Evolutionary conservation across 495 filamentous ascomycete species (phyloP).

Genomic region (Talaromyces proteolyticus): DNA sequence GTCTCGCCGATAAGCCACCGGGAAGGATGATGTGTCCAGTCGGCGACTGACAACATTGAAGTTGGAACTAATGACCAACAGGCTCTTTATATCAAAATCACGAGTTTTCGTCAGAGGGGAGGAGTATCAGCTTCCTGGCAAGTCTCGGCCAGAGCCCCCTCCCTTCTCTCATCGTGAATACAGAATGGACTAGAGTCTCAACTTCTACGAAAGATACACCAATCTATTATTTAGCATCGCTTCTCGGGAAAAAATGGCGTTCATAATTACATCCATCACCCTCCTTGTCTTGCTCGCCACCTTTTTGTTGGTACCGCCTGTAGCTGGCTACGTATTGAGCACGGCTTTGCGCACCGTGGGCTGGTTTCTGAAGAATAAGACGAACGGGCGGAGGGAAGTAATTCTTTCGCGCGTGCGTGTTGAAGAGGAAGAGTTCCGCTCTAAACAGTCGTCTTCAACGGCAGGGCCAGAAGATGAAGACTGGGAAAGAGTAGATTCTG

Average conservation of each 20-base stretch:
- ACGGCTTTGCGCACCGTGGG: slow-evolving; percentile 45
- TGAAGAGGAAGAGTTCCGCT: slow-evolving; percentile 50
- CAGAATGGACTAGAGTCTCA: neutral
- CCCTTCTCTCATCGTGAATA: neutral
- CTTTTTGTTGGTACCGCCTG: slow-evolving; percentile 30
- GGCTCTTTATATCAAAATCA: neutral
- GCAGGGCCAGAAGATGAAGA: slow-evolving; percentile 52
- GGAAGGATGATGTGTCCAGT: neutral
- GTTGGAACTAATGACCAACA: no score
- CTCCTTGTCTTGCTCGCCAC: slow-evolving; percentile 28
- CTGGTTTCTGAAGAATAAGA: slow-evolving; percentile 61
- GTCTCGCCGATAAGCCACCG: neutral
- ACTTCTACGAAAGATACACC: neutral
- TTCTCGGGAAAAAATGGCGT: slow-evolving; percentile 22
- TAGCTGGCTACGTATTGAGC: slow-evolving; percentile 27
- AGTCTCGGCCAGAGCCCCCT: neutral
- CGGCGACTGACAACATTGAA: no score
- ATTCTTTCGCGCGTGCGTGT: slow-evolving; percentile 52
- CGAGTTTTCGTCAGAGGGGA: neutral
- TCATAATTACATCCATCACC: slow-evolving; percentile 26
- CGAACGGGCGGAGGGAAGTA: slow-evolving; percentile 56
- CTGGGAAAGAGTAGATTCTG: slow-evolving; percentile 70
- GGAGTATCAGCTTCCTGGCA: neutral
- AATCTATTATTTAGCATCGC: neutral
- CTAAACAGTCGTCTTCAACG: slow-evolving; percentile 23